Percentiles rank a stretch among this genome's conserved stretches.
phyloP scores from a whole-genome alignment of 345 rosid species.

The Dipteronia sinensis region DNA sequence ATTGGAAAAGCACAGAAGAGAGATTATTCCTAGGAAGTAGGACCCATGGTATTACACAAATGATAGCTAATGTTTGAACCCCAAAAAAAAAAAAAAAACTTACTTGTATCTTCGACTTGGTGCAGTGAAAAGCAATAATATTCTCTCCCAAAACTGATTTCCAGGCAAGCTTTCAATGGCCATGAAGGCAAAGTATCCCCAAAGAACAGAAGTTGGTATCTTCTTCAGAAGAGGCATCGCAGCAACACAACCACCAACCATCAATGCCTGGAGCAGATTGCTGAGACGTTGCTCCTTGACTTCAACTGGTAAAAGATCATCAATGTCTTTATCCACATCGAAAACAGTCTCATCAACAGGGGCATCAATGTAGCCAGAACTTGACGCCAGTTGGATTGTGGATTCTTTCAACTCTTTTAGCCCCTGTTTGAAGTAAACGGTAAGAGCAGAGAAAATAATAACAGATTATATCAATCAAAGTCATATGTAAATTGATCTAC shows the following conservation, averaged over 20 bases:
- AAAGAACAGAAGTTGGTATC: conserved; percentile 94
- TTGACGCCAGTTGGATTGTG: conserved; percentile 72
- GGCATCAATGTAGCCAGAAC: conserved; percentile 75
- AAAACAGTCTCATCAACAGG: conserved; percentile 83
- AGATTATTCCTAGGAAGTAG: background rate
- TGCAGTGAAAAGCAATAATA: conserved; percentile 84
- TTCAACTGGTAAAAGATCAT: conserved; percentile 83
- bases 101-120: conserved; percentile 96
- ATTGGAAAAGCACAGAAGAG: conserved; percentile 12
- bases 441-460: conserved; percentile 22
- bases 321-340: conserved; percentile 83
- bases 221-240: conserved; percentile 92
- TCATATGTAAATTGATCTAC: conserved; percentile 31
- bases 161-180: conserved; percentile 97
- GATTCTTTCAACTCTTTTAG: conserved; percentile 86
- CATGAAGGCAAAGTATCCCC: conserved; percentile 99
- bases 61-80: background rate
- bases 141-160: conserved; percentile 97
- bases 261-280: conserved; percentile 85
- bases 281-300: conserved; percentile 96
- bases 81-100: conserved; percentile 10
- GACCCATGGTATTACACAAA: background rate
- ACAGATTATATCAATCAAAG: background rate
- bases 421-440: conserved; percentile 51
- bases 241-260: conserved; percentile 89